Percentiles rank a stretch among this genome's conserved stretches.
phyloP scores from a whole-genome alignment of 257 asterid species.

The Przewalskia tangutica region DNA sequence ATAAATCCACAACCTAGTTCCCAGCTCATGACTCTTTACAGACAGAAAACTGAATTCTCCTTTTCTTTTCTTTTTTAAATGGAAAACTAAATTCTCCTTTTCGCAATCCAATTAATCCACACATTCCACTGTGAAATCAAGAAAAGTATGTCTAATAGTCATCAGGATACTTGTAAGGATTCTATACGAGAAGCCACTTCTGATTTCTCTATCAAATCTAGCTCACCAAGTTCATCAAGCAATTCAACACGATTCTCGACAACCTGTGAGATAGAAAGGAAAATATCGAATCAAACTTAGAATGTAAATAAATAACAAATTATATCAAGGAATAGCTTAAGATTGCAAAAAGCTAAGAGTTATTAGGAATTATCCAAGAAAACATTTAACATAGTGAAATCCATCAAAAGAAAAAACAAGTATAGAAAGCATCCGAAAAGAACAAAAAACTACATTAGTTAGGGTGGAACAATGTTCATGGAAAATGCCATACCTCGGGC shows the following conservation, averaged over 20 bases:
- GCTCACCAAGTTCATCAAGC: conserved; percentile 51
- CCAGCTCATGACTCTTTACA: background rate
- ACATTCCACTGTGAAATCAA: background rate
- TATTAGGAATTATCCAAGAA: background rate
- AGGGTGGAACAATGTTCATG: background rate
- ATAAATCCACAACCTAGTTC: background rate
- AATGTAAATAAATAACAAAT: background rate
- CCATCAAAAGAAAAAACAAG: background rate
- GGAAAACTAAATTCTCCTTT: background rate
- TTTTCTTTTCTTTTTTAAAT: background rate
- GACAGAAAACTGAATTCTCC: background rate
- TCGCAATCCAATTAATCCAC: background rate
- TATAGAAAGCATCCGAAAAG: background rate
- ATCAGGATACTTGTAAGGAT: conserved; percentile 63
- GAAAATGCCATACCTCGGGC: background rate
- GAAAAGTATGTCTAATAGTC: background rate
- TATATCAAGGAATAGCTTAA: background rate
- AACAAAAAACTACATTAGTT: background rate
- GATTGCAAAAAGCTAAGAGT: background rate
- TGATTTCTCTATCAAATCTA: conserved; percentile 42
- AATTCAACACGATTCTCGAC: conserved; percentile 73
- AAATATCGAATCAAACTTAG: background rate
- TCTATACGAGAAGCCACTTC: conserved; percentile 44
- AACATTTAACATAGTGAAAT: background rate
- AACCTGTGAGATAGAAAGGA: conserved; percentile 40